Evolutionary conservation across 2,329 filamentous ascomycete genomes (phyloP).

Genomic region (Penicillium sp.): DNA sequence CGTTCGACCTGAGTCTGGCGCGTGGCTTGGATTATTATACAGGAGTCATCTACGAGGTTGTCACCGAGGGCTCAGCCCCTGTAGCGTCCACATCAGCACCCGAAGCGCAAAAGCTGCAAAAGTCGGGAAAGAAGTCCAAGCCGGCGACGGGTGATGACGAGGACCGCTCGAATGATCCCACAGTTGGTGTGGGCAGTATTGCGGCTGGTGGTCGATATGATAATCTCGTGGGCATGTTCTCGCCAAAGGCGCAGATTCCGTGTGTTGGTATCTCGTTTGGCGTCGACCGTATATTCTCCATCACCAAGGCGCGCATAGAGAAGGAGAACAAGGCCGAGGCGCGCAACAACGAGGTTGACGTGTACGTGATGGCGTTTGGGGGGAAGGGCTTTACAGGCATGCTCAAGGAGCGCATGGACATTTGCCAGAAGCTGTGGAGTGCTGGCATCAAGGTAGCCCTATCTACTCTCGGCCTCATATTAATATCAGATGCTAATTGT

Average conservation of each 20-base stretch:
- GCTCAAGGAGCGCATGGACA: constrained; percentile 76
- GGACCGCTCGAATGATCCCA: constrained; percentile 74
- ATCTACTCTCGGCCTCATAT: too few species aligned
- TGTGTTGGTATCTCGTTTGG: constrained; percentile 91
- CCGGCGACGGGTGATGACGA: constrained; percentile 54
- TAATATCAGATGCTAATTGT: too few species aligned
- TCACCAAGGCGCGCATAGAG: constrained; percentile 73
- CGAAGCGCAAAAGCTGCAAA: constrained; percentile 31
- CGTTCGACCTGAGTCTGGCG: constrained; percentile 85
- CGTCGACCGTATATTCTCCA: constrained; percentile 91
- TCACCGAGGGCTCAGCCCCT: constrained; percentile 73
- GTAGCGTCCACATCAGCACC: constrained; percentile 38
- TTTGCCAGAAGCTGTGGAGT: constrained; percentile 75
- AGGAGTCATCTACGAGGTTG: constrained; percentile 82
- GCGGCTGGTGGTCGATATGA: constrained; percentile 91
- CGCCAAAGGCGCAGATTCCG: constrained; percentile 78
- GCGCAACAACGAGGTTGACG: constrained; percentile 74
- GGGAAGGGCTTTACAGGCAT: constrained; percentile 79
- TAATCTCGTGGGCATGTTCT: constrained; percentile 91
- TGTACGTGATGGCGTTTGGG: constrained; percentile 92
- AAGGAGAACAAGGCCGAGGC: constrained; percentile 51
- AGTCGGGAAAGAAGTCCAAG: constrained; percentile 42
- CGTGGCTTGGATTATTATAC: constrained; percentile 93
- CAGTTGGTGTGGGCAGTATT: constrained; percentile 78
- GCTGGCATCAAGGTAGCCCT: constrained; percentile 70